Evolutionary conservation across 768 basidiomycete genomes (phyloP).

Genomic region (Nidularia sp.): DNA sequence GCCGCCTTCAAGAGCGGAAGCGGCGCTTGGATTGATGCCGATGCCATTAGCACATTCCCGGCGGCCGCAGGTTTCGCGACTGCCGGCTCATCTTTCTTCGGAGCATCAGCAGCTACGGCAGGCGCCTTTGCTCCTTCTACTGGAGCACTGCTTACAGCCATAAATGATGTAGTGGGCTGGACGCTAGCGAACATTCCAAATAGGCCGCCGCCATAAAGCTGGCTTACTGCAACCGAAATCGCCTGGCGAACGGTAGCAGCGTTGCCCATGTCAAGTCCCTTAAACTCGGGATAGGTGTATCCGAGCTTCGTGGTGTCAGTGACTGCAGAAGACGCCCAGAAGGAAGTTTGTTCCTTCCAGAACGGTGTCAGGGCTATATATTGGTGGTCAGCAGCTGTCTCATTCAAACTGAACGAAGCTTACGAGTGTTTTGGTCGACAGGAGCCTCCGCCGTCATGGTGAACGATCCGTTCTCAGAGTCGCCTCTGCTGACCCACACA

Average conservation of each 20-base stretch:
- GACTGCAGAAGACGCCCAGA: slow-evolving; percentile 32
- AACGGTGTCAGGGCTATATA: slow-evolving; percentile 41
- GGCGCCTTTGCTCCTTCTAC: too few species aligned
- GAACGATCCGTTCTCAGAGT: slow-evolving; percentile 24
- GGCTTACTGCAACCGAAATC: slow-evolving; percentile 28
- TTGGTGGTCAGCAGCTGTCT: neutral
- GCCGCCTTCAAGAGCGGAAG: neutral
- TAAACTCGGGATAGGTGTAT: slow-evolving; percentile 52
- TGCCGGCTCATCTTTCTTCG: too few species aligned
- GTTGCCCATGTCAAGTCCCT: slow-evolving; percentile 26
- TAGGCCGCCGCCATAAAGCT: slow-evolving; percentile 24
- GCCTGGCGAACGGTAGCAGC: slow-evolving; percentile 18
- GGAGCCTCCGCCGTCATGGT: slow-evolving; percentile 19
- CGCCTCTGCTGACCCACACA: slow-evolving; percentile 30
- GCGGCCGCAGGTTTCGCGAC: too few species aligned
- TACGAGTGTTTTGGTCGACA: slow-evolving; percentile 23
- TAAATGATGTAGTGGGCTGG: neutral
- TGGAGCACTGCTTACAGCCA: too few species aligned
- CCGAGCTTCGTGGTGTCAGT: slow-evolving; percentile 25
- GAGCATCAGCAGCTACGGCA: too few species aligned
- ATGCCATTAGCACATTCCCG: too few species aligned
- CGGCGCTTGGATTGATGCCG: neutral
- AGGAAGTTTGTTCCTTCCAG: slow-evolving; percentile 30
- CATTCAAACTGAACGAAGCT: slow-evolving; percentile 4
- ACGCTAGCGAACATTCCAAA: slow-evolving; percentile 5